A percentile compares a stretch with the other conserved stretches of the same genome.
These are phyloP conservation scores for Marchantia paleacea DNA, from an alignment of 225 moss, liverwort and hornwort species.

Conservation along the genomic window DNA sequence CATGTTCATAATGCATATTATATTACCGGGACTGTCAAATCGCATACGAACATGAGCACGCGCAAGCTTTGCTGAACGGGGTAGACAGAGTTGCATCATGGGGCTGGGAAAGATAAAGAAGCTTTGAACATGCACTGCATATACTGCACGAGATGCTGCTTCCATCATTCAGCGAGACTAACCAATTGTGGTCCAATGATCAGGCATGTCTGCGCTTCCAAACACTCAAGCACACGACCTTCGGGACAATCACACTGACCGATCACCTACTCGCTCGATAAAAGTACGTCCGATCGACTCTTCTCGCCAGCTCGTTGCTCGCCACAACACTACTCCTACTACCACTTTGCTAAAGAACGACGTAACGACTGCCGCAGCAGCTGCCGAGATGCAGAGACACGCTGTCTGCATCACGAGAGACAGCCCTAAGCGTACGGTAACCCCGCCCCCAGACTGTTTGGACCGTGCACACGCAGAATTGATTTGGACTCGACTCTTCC, in stretches of 20 bases:
- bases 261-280: background rate
- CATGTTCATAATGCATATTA: background rate
- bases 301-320: no score
- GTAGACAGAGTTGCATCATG: background rate
- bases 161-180: background rate
- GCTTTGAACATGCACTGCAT: no score
- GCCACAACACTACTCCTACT: no score
- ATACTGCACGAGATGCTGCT: background rate
- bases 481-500: no score
- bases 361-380: no score
- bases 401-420: no score
- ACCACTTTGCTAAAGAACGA: no score
- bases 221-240: background rate
- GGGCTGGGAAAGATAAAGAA: no score
- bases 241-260: background rate
- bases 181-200: background rate
- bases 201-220: background rate
- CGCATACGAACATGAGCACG: background rate
- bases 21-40: background rate
- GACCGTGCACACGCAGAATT: no score
- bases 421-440: no score
- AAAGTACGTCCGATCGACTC: background rate
- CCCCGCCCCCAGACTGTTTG: no score
- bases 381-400: no score
- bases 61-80: background rate